These are phyloP conservation scores for Aegilops sharonensis DNA, from an alignment of 176 grass and related monocot species.

Conservation along the genomic window DNA sequence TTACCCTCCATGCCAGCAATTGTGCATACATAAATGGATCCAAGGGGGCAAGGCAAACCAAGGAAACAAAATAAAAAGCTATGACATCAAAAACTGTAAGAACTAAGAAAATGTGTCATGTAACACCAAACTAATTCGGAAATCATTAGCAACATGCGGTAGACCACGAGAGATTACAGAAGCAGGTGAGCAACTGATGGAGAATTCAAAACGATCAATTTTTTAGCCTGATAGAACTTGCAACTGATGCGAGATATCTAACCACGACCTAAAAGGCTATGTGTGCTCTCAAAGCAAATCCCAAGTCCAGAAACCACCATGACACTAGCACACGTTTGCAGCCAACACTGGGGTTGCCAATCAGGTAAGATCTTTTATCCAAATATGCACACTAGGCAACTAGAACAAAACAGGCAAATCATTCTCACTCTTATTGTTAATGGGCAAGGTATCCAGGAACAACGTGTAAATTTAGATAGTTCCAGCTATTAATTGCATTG, in stretches of 20 bases:
- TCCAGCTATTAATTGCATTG: conserved; percentile 5
- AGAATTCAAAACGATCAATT: not conserved
- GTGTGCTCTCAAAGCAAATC: conserved; percentile 5
- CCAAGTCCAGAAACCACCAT: conserved; percentile 7
- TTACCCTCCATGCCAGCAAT: not conserved
- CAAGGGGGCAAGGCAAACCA: not conserved
- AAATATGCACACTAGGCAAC: not conserved
- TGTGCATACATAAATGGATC: not conserved
- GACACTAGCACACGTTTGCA: conserved; percentile 4
- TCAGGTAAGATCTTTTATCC: conserved; percentile 2
- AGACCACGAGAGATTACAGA: not conserved
- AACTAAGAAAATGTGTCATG: not conserved
- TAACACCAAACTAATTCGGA: not conserved
- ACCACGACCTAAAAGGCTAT: not conserved
- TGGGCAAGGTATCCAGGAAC: not conserved
- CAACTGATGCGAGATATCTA: not conserved
- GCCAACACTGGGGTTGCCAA: not conserved
- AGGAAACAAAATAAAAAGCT: not conserved
- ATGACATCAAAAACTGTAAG: not conserved
- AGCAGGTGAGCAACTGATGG: not conserved
- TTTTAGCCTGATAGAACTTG: not conserved
- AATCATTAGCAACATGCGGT: not conserved
- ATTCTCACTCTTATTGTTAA: not conserved
- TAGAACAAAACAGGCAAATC: not conserved
- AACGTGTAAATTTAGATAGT: conserved; percentile 15